These are phyloP conservation scores for Tephrocybe sp. DNA, from an alignment of 768 basidiomycete species.

Conservation along the genomic window DNA sequence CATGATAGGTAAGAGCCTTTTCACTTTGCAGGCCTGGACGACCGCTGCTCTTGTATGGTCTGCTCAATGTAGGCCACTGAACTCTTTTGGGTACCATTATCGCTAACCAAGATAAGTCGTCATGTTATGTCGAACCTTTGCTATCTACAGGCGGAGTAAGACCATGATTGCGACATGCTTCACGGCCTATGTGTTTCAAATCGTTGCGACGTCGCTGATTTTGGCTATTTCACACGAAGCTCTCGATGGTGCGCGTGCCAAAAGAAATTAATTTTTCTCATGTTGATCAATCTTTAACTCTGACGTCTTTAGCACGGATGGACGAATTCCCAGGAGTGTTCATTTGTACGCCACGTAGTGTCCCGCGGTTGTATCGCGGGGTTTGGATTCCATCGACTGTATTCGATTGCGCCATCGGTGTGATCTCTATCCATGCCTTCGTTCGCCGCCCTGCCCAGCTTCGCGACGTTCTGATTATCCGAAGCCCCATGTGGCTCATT, in stretches of 20 bases:
- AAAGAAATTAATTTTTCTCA: neutral
- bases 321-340: constrained; percentile 10
- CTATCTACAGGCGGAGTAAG: constrained; percentile 18
- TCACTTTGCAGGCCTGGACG: constrained; percentile 20
- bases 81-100: neutral
- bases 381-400: constrained; percentile 25
- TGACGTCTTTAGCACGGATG: constrained; percentile 8
- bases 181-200: constrained; percentile 15
- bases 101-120: constrained; percentile 13
- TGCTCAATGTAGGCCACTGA: constrained; percentile 22
- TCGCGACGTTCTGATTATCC: constrained; percentile 1
- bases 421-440: constrained; percentile 18
- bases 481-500: constrained; percentile 18
- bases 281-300: neutral
- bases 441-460: constrained; percentile 13
- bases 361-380: constrained; percentile 17
- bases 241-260: constrained; percentile 14
- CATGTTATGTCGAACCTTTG: constrained; percentile 25
- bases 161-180: constrained; percentile 12
- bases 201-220: constrained; percentile 16
- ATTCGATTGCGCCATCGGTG: constrained; percentile 22
- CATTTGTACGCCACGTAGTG: constrained; percentile 17
- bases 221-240: constrained; percentile 10
- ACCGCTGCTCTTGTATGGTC: constrained; percentile 24
- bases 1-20: constrained; percentile 19